Base-by-base conservation (phyloP, 164 flowering plant genomes). In the Euptelea pleiosperma region DNA sequence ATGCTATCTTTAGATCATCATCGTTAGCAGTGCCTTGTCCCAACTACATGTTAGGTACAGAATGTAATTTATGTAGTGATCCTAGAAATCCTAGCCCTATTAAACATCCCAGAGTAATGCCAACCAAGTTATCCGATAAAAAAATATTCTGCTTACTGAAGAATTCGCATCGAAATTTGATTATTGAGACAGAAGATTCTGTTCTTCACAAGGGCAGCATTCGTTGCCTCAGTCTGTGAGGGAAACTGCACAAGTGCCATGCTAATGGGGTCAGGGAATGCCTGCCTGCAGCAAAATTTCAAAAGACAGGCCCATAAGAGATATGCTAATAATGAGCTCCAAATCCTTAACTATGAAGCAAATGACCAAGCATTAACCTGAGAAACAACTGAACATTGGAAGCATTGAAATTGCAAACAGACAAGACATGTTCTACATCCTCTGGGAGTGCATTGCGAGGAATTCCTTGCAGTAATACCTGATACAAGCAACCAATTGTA, bases 351-450 rank as follows among this genome's bases (percentile, higher is more conserved):
- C 40, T 62, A 11, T 54, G 33, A 62, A 21, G 11, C 40, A 25
- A 46, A 40, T 18, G 22, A 33, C 31, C n/a, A 36, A 46, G 31
- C 8, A 53, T 55, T 53, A 41, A 82, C 90, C 90, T 87, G 25
- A 21, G 0, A 55, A 70, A 31, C 5, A 77, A 22, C 52, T 68
- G 57, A 40, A 82, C 46, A 55, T 64, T 65, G 37, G 85, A 69
- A 16, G 80, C 19, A 53, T 74, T 74, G 50, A 41, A 82, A 12
- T 71, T 70, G 69, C 76, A 84, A 48, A 96, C 94, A 56, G 76
- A 71, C 25, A 88, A 75, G 65, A 83, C 75, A 2, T 87, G 83
- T 22, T 91, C 96, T 21, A 91, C 62, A 46, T 88, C 98, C 3
- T 83, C 87, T 21, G 37, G 16, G 12, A 52, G 0, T 8, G 94